Base-by-base conservation (phyloP, 768 basidiomycete species). In the Agrocybe praecox region DNA sequence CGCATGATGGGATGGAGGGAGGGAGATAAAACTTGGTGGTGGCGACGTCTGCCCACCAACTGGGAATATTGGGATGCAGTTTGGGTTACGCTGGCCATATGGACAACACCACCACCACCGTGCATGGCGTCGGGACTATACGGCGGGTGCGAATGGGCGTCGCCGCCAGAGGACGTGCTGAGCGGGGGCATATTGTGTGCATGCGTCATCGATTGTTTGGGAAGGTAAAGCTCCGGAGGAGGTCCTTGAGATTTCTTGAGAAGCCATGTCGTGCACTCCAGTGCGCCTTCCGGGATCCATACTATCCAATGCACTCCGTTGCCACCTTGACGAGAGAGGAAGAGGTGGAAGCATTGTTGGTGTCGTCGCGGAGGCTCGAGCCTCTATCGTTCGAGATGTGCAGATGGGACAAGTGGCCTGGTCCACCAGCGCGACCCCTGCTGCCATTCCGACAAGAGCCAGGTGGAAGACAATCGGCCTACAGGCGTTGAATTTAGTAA, bases 301-400 rank as follows among this genome's bases (percentile, higher is more conserved):
- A 46, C 50, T 46, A 33, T 55, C 60, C 19, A 48, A 46, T 6
- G 53, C 52, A 7, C 49, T 52, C 11, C 58, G 36, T 24, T 43
- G 54, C 19, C 65, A 63, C 45, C 69, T 59, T 52, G 59, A 57
- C 40, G 45, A 55, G 62, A 22, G 62, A 61, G 3, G 36, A 40
- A 40, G 36, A 40, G 6, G 36, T n/a, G 36, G 36, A 40, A 6
- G 12, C 14, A 29, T 29, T 29, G 26, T 29, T 29, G 26, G 26
- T 6, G 36, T 3, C 14, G 6, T 61, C 60, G 49, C 60, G 63
- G 50, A 52, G 58, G 59, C 46, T 66, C 32, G 63, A 67, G 24
- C 46, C 59, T 50, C 49, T 61, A 44, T 55, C 66, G 61, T 56
- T 70, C 40, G 58, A 66, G 2, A 65, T 59, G 2, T 62, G 62